Percentiles rank a stretch among this genome's conserved stretches.
phyloP scores from a whole-genome alignment of 1,284 basidiomycete genomes.

The Ustilago tritici region DNA sequence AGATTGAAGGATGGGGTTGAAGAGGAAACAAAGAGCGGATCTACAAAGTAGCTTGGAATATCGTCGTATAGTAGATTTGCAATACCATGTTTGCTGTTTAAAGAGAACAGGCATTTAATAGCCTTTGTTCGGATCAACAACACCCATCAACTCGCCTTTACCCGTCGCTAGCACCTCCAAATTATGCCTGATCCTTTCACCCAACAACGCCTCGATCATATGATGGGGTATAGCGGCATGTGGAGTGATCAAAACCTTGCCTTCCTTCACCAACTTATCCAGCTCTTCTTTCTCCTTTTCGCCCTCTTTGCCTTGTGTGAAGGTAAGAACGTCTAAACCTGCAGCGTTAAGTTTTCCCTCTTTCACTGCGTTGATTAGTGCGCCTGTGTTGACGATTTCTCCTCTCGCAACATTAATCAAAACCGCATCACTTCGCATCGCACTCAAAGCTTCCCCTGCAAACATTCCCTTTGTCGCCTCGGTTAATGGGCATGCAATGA shows the following conservation, averaged over 20 bases:
- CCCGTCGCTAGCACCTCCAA: not conserved
- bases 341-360: constrained; percentile 86
- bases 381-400: constrained; percentile 81
- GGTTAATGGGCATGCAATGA: constrained; percentile 54
- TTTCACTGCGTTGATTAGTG: constrained; percentile 81
- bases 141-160: constrained; percentile 7
- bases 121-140: constrained; percentile 26
- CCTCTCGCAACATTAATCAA: constrained; percentile 68
- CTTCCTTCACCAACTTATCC: constrained; percentile 1
- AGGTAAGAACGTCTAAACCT: constrained; percentile 91
- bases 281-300: not conserved
- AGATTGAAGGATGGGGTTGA: not conserved
- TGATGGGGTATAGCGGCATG: constrained; percentile 34
- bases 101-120: constrained; percentile 16
- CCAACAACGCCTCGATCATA: constrained; percentile 10
- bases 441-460: constrained; percentile 3
- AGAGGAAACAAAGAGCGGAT: not conserved
- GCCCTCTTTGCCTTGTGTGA: constrained; percentile 75
- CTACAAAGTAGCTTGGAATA: not conserved
- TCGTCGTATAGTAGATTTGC: not conserved
- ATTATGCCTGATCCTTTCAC: constrained; percentile 19
- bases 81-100: not conserved
- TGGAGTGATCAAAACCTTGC: constrained; percentile 27
- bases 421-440: not conserved
- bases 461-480: constrained; percentile 23